phyloP scores from a whole-genome alignment of 768 basidiomycete species.

The Phaeolepiota aurea region DNA sequence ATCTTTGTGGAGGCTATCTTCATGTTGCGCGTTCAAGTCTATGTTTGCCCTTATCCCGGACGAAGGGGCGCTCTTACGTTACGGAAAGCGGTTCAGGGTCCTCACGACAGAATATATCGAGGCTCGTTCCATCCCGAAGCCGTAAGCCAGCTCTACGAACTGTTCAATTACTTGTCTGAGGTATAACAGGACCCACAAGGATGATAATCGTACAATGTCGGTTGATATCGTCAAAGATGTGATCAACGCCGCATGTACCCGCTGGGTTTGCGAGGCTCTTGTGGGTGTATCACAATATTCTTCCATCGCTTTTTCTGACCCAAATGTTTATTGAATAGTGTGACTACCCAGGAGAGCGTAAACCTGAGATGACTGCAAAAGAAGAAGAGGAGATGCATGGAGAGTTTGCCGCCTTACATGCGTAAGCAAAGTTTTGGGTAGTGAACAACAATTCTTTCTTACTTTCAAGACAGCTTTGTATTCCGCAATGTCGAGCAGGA shows the following conservation, averaged over 20 bases:
- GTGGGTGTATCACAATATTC: slow-evolving; percentile 9
- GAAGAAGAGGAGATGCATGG: slow-evolving; percentile 6
- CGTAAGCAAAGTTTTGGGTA: slow-evolving; percentile 5
- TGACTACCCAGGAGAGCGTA: background rate
- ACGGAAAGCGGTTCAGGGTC: slow-evolving; percentile 11
- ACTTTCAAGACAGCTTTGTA: slow-evolving; percentile 8
- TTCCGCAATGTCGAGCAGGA: slow-evolving; percentile 12
- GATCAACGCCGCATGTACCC: slow-evolving; percentile 16
- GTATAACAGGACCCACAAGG: no score
- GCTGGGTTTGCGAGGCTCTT: slow-evolving; percentile 17
- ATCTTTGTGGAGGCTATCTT: background rate
- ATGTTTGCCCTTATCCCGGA: slow-evolving; percentile 13
- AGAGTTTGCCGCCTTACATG: slow-evolving; percentile 11
- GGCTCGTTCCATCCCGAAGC: slow-evolving; percentile 5
- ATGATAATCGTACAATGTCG: slow-evolving; percentile 1
- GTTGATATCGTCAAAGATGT: slow-evolving; percentile 16
- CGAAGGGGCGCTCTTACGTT: slow-evolving; percentile 7
- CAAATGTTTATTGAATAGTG: no score
- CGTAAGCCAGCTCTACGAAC: no score
- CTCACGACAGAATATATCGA: slow-evolving; percentile 8
- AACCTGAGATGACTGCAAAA: background rate
- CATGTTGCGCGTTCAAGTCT: slow-evolving; percentile 5
- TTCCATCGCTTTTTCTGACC: no score
- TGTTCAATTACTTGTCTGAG: no score
- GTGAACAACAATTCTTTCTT: background rate